Conservation (phyloP, 768 basidiomycete genomes). For the Phylloporus arenicola region DNA sequence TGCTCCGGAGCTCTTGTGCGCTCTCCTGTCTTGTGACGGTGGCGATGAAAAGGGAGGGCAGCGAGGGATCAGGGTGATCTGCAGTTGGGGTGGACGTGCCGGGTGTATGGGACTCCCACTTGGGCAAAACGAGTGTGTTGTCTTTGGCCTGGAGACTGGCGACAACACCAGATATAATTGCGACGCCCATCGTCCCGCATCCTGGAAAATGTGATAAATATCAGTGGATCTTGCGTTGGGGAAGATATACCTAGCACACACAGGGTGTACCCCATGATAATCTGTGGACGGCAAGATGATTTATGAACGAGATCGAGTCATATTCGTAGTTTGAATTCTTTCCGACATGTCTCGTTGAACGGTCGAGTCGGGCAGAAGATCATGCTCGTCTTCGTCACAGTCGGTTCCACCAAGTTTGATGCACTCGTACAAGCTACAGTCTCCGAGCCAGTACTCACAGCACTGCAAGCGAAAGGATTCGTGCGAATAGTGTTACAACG, state of each 20-base stretch:
- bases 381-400: constrained; percentile 64
- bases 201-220: constrained; percentile 42
- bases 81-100: constrained; percentile 67
- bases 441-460: constrained; percentile 51
- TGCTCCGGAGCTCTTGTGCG: constrained; percentile 55
- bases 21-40: constrained; percentile 80
- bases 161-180: constrained; percentile 88
- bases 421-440: constrained; percentile 58
- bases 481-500: constrained; percentile 65
- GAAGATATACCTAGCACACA: constrained; percentile 66
- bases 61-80: constrained; percentile 53
- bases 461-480: constrained; percentile 53
- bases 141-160: constrained; percentile 64
- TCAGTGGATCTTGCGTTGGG: constrained; percentile 3
- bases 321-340: not conserved
- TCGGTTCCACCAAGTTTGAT: constrained; percentile 88
- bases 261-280: constrained; percentile 83
- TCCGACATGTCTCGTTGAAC: not conserved
- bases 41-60: constrained; percentile 78
- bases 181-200: constrained; percentile 98
- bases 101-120: constrained; percentile 68
- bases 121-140: constrained; percentile 28
- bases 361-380: not conserved
- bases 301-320: constrained; percentile 11
- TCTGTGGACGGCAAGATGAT: not conserved